Percentiles rank a stretch among this genome's conserved stretches.
Evolutionary conservation across 345 rosid genomes (phyloP).

Genomic region (Populus deltoides): DNA sequence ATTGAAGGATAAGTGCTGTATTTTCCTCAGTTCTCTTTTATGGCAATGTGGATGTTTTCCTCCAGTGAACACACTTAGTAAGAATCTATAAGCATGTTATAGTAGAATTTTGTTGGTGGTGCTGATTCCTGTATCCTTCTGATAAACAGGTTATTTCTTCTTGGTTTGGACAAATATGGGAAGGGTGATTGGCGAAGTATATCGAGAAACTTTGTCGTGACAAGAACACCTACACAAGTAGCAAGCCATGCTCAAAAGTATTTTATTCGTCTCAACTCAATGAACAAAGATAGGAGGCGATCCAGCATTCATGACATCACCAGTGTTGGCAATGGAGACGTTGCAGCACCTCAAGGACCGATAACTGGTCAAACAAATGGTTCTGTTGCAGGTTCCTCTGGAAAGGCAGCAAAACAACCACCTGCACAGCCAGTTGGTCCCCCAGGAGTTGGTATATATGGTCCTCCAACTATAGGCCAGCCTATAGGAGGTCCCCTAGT

Average conservation of each 20-base stretch:
- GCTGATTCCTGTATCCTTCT: slow-evolving; percentile 10
- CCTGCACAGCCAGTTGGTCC: slow-evolving; percentile 46
- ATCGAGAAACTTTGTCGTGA: slow-evolving; percentile 87
- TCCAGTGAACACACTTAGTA: too few relatives aligned
- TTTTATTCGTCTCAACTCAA: slow-evolving; percentile 83
- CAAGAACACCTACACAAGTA: slow-evolving; percentile 98
- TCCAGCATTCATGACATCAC: slow-evolving; percentile 97
- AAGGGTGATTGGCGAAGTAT: slow-evolving; percentile 99
- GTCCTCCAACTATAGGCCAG: slow-evolving; percentile 73
- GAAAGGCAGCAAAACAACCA: slow-evolving; percentile 59
- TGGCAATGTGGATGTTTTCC: neutral
- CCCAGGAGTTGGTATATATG: slow-evolving; percentile 53
- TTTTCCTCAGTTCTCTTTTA: neutral
- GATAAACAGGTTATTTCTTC: slow-evolving; percentile 78
- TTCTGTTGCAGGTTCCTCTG: slow-evolving; percentile 47
- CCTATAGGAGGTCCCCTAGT: slow-evolving; percentile 77
- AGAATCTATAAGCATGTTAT: too few relatives aligned
- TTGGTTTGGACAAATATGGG: slow-evolving; percentile 93
- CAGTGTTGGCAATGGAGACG: slow-evolving; percentile 68
- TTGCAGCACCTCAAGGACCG: slow-evolving; percentile 69
- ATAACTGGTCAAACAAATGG: slow-evolving; percentile 85
- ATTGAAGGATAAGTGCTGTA: neutral
- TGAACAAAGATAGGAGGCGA: slow-evolving; percentile 93
- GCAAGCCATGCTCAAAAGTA: slow-evolving; percentile 98
- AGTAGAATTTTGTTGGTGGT: neutral